phyloP scores from a whole-genome alignment of 2,329 filamentous ascomycete genomes.

The Nemania bipapillata region DNA sequence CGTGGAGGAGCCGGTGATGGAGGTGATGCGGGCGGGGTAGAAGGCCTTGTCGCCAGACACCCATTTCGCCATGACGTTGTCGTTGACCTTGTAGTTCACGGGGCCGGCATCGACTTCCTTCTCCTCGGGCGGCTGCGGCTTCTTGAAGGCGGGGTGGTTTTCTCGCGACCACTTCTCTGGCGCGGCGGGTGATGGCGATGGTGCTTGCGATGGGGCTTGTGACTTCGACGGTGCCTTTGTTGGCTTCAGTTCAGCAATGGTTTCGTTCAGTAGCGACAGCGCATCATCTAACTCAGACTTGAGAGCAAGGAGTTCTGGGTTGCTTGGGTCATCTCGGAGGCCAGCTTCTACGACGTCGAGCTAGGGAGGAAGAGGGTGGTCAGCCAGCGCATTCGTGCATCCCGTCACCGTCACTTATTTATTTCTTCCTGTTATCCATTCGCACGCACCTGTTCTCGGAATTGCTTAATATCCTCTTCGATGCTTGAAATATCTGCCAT shows the following conservation, averaged over 20 bases:
- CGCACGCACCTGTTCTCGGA: conserved; percentile 66
- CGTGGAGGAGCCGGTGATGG: conserved; percentile 91
- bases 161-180: conserved; percentile 82
- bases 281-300: conserved; percentile 83
- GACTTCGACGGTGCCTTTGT: conserved; percentile 60
- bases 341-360: conserved; percentile 81
- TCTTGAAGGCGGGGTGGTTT: conserved; percentile 81
- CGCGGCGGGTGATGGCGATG: conserved; percentile 62
- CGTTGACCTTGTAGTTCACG: conserved; percentile 82
- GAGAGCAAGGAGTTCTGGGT: conserved; percentile 79
- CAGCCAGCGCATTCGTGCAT: conserved; percentile 5
- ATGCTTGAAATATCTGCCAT: conserved; percentile 59
- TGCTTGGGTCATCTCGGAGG: conserved; percentile 82
- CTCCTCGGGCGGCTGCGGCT: conserved; percentile 61
- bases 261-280: conserved; percentile 80
- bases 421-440: neutral
- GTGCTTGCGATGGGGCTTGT: conserved; percentile 42
- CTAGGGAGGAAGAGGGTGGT: conserved; percentile 55
- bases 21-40: conserved; percentile 92
- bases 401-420: neutral
- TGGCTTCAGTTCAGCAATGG: conserved; percentile 82
- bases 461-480: conserved; percentile 65
- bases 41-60: conserved; percentile 86
- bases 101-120: conserved; percentile 64
- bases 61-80: conserved; percentile 91